Evolutionary conservation across 441 rosid genomes (phyloP), one percentile per base, ranked within the genome.

Genomic region (Populus hybrid): DNA sequence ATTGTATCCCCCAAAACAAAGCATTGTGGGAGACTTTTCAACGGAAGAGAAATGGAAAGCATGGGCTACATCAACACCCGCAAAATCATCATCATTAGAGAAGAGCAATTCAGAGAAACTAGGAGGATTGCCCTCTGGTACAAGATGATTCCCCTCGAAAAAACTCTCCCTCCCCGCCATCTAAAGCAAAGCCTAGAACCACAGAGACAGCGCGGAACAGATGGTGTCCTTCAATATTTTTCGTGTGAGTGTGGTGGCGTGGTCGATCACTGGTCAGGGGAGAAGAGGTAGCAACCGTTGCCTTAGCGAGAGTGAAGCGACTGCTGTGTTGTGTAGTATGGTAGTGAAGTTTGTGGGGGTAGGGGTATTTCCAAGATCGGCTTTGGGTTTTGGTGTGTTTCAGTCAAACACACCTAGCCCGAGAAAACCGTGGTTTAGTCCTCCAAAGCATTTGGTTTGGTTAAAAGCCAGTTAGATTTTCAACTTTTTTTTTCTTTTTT

Each of bases 321-420:
- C 21, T 53, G n/a, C 61, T 6, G 61, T 16, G n/a, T 18, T 53
- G 61, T 53, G n/a, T 53, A 16, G 61, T 18, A 1, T 28, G 32
- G 18, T 0, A 66, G 35, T 23, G 28, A 64, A 23, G 28, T 2
- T 26, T 64, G 79, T 80, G 74, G 20, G 79, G 78, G 75, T 81
- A 79, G 84, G 85, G 82, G 57, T 69, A 72, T 5, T 77, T 77
- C 77, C 83, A 73, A 81, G 83, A 35, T 11, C 16, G 57, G 80
- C 73, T 78, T 77, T 68, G 84, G 78, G 50, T 24, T 24, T 24
- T 70, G 81, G 72, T 30, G 78, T 16, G 67, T 24, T 80, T 79
- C 84, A 81, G 97, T 91, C 96, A 93, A 93, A 91, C 85, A 87
- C 90, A 84, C 92, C 79, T 79, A 82, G 85, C 93, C 32, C 98